A percentile compares a stretch with the other conserved stretches of the same genome.
Evolutionary conservation across 192 early-diverging fungal genomes (phyloP).

Genomic region (Chytriomyces confervae): DNA sequence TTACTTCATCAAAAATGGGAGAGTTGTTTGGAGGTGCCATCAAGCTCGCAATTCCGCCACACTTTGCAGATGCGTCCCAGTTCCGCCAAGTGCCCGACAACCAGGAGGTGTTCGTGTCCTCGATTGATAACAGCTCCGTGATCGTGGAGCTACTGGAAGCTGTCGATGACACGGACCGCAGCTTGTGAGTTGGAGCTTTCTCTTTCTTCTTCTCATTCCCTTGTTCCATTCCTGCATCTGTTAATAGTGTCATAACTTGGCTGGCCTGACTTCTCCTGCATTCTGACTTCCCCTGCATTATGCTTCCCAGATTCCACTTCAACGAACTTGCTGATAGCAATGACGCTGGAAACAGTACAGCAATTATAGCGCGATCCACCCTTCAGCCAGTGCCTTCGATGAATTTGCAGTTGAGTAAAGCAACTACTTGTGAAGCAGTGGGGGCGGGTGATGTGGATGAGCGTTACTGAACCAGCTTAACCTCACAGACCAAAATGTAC

Average conservation of each 20-base stretch:
- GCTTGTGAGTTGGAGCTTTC: conserved; percentile 21
- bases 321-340: conserved; percentile 79
- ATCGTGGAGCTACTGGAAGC: conserved; percentile 87
- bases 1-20: too few species aligned
- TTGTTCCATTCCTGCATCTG: not conserved
- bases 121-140: conserved; percentile 69
- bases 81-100: conserved; percentile 85
- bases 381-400: conserved; percentile 1
- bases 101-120: conserved; percentile 89
- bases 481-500: conserved; percentile 26
- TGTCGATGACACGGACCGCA: conserved; percentile 55
- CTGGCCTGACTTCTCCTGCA: not conserved
- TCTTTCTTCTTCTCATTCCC: not conserved
- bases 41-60: conserved; percentile 59
- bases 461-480: not conserved
- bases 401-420: conserved; percentile 20
- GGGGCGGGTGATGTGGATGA: not conserved
- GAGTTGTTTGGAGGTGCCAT: conserved; percentile 77
- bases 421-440: not conserved
- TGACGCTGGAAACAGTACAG: conserved; percentile 37
- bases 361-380: not conserved
- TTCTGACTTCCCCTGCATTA: not conserved
- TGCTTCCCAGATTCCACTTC: conserved; percentile 72
- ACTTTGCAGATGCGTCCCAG: conserved; percentile 66
- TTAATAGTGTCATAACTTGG: not conserved